A percentile compares a stretch with the other conserved stretches of the same genome.
phyloP scores from a whole-genome alignment of 805 yeast genomes.

The Pichia occidentalis region DNA sequence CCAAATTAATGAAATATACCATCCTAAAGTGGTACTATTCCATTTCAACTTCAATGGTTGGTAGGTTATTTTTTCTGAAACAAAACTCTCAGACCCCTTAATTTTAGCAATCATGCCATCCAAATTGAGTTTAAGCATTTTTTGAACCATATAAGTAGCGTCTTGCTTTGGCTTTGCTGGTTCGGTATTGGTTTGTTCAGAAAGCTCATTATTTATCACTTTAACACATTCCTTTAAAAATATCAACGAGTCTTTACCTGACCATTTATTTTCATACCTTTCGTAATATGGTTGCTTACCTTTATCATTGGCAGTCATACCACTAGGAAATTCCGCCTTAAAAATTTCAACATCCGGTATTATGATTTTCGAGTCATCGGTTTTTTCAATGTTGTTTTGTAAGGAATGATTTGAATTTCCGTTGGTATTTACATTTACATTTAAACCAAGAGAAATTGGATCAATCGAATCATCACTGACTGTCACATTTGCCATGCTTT shows the following conservation, averaged over 20 bases:
- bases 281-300: slow-evolving; percentile 47
- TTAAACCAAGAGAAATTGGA: slow-evolving; percentile 9
- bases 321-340: slow-evolving; percentile 47
- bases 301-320: slow-evolving; percentile 53
- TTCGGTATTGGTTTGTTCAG: not conserved
- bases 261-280: slow-evolving; percentile 48
- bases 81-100: slow-evolving; percentile 32
- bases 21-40: slow-evolving; percentile 59
- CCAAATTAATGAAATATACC: slow-evolving; percentile 69
- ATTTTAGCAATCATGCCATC: slow-evolving; percentile 11
- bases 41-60: slow-evolving; percentile 51
- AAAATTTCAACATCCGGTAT: slow-evolving; percentile 32
- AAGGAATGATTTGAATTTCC: not conserved
- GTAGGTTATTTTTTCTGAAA: slow-evolving; percentile 35
- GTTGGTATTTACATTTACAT: not conserved
- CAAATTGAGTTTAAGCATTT: slow-evolving; percentile 35
- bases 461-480: slow-evolving; percentile 16
- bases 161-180: not conserved
- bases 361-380: slow-evolving; percentile 1
- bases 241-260: slow-evolving; percentile 41
- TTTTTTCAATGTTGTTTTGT: too few species aligned
- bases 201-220: not conserved
- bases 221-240: slow-evolving; percentile 6
- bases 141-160: slow-evolving; percentile 30
- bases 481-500: slow-evolving; percentile 6